Conservation (phyloP, 192 early-diverging fungal species). For the Chytriomyces sp. region DNA sequence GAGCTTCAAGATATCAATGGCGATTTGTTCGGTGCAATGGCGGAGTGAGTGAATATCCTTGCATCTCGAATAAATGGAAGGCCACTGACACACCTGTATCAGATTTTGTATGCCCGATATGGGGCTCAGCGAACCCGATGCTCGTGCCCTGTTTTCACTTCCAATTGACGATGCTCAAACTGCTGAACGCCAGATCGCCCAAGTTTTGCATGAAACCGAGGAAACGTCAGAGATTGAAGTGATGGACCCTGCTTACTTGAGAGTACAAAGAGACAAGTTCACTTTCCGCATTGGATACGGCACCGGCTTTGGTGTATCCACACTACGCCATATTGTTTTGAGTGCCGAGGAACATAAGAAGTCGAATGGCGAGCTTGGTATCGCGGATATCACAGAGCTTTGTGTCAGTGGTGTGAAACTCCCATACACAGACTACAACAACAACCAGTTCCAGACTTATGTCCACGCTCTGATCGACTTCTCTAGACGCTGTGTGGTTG, state of each 20-base stretch:
- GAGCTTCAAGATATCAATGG: slow-evolving; percentile 27
- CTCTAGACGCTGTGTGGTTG: neutral
- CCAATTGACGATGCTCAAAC: neutral
- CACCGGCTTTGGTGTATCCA: neutral
- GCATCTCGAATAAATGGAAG: too few species aligned
- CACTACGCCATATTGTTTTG: neutral
- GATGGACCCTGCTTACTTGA: neutral
- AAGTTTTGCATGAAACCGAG: neutral
- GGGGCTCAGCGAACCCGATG: neutral
- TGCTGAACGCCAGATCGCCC: neutral
- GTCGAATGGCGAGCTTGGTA: neutral
- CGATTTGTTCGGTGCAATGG: slow-evolving; percentile 14
- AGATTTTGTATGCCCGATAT: neutral
- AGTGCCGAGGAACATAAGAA: neutral
- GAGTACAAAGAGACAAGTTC: neutral
- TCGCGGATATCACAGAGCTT: neutral
- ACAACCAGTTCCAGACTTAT: neutral
- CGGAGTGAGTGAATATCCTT: slow-evolving; percentile 9
- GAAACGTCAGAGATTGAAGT: too few species aligned
- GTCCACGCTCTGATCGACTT: slow-evolving; percentile 8
- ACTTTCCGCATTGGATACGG: neutral
- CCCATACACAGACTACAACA: slow-evolving; percentile 1
- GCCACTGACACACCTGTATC: too few species aligned
- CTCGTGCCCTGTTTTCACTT: neutral
- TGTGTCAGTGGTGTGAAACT: neutral